Conservation (phyloP, 257 asterid genomes). For the Jacaranda mimosifolia region DNA sequence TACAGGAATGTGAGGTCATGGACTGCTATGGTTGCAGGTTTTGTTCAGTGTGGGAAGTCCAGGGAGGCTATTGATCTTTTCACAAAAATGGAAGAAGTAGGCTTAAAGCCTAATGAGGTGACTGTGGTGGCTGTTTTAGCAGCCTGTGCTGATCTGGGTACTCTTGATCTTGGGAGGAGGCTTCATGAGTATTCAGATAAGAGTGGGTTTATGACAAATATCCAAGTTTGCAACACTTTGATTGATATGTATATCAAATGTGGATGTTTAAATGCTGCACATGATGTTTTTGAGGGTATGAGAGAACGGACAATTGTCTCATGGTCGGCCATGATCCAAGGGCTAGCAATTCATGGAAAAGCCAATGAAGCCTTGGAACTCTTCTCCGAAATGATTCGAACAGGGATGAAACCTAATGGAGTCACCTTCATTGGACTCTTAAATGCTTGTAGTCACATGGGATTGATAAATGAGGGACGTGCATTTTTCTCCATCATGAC, state of each 20-base stretch:
- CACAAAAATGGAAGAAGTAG: constrained; percentile 56
- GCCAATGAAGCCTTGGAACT: constrained; percentile 60
- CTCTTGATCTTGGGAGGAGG: constrained; percentile 65
- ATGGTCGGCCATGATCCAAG: constrained; percentile 83
- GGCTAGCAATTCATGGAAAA: constrained; percentile 72
- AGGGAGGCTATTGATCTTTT: constrained; percentile 61
- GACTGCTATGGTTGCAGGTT: constrained; percentile 73
- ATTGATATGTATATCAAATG: constrained; percentile 75
- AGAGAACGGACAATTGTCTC: constrained; percentile 59
- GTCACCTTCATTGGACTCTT: constrained; percentile 74
- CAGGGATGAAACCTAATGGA: constrained; percentile 63
- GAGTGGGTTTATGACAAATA: constrained; percentile 50
- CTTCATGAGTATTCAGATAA: constrained; percentile 55
- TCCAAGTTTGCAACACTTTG: constrained; percentile 60
- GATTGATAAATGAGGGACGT: constrained; percentile 59
- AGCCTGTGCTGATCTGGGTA: constrained; percentile 74
- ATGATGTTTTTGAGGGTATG: constrained; percentile 54
- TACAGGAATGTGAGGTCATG: constrained; percentile 73
- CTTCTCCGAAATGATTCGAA: constrained; percentile 56
- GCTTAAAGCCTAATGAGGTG: constrained; percentile 62
- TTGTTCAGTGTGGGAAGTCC: constrained; percentile 65
- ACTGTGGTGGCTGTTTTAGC: constrained; percentile 73
- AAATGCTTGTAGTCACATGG: constrained; percentile 76
- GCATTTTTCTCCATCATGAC: constrained; percentile 62
- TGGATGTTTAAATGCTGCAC: constrained; percentile 66